Percentiles rank a stretch among this genome's conserved stretches.
These are phyloP conservation scores for Fusarium udum DNA, from an alignment of 2,329 filamentous ascomycete genomes.

Conservation along the genomic window DNA sequence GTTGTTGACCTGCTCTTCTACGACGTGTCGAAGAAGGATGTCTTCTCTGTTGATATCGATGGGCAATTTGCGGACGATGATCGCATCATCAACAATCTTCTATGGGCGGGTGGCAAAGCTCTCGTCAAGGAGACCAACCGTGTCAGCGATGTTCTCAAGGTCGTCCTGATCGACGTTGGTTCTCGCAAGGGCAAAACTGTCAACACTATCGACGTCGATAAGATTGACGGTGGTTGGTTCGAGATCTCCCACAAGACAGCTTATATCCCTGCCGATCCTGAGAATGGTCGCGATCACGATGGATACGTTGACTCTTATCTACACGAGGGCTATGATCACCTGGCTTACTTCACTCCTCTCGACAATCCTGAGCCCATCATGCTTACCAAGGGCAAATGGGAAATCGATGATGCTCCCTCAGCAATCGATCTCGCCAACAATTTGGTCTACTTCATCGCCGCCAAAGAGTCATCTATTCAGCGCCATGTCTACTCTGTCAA, in stretches of 20 bases:
- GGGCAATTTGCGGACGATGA: conserved; percentile 83
- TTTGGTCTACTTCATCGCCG: conserved; percentile 88
- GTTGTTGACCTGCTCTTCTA: conserved; percentile 89
- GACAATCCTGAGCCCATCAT: conserved; percentile 84
- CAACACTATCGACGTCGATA: conserved; percentile 79
- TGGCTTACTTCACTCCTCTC: conserved; percentile 91
- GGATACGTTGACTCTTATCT: conserved; percentile 95
- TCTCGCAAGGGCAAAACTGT: conserved; percentile 80
- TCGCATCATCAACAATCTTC: conserved; percentile 89
- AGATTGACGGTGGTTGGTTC: conserved; percentile 96
- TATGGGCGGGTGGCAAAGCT: conserved; percentile 88
- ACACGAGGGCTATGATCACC: conserved; percentile 85
- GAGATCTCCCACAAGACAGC: conserved; percentile 88
- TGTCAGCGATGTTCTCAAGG: conserved; percentile 89
- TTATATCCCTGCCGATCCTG: conserved; percentile 85
- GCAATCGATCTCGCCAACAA: conserved; percentile 86
- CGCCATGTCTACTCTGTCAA: conserved; percentile 92
- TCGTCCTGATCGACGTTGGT: conserved; percentile 84
- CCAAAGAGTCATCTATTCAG: conserved; percentile 87
- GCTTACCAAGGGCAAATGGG: conserved; percentile 90
- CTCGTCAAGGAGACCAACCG: conserved; percentile 93
- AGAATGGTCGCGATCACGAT: conserved; percentile 79
- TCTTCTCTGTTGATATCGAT: conserved; percentile 81
- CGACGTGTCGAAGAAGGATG: conserved; percentile 78
- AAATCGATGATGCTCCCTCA: conserved; percentile 86